Evolutionary conservation across 148 eudicot genomes (phyloP), one percentile per base, ranked within the genome.

Genomic region (Mesembryanthemum crystallinum): DNA sequence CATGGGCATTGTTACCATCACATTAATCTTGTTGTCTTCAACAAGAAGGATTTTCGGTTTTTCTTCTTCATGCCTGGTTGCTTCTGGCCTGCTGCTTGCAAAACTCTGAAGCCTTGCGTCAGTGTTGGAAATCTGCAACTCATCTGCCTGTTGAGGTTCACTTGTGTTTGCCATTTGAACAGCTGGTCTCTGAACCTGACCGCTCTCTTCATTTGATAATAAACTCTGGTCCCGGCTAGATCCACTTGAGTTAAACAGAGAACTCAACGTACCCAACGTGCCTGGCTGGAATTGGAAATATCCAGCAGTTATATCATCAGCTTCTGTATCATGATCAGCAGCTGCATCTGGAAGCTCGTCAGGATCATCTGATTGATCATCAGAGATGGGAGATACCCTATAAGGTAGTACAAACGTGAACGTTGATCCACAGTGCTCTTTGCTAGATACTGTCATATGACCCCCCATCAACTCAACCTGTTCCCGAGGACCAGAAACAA

Each of bases 381-480:
- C 87, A 54, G 81, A 71, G 28, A 65, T 66, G 10, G 80, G 62
- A 64, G 95, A 90, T 64, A 90, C 88, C 74, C 87, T 90, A 82
- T 87, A 90, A 24, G 98, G 97, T 24, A 94, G 87, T 23, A 88
- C 82, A 81, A 91, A 94, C 47, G 95, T 90, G 71, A 94, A 94
- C 37, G 88, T 90, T 21, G 98, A 94, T 25, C 98, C 98, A 54
- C 67, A 24, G 42, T 86, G 82, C 83, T 91, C 97, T 71, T 52
- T 76, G 85, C 97, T 91, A 30, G 87, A 78, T 49, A 94, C 98
- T 33, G 90, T 87, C 57, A 94, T 88, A 78, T 88, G 86, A 63
- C 98, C 98, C 3, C 98, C 98, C 98, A 94, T 94, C 59, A 94
- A 88, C 80, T 91, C 97, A 73, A 89, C 98, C 98, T 93, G 79